These are phyloP conservation scores for Cajanus cajan DNA, from an alignment of 306 rosid genomes.

Conservation along the genomic window DNA sequence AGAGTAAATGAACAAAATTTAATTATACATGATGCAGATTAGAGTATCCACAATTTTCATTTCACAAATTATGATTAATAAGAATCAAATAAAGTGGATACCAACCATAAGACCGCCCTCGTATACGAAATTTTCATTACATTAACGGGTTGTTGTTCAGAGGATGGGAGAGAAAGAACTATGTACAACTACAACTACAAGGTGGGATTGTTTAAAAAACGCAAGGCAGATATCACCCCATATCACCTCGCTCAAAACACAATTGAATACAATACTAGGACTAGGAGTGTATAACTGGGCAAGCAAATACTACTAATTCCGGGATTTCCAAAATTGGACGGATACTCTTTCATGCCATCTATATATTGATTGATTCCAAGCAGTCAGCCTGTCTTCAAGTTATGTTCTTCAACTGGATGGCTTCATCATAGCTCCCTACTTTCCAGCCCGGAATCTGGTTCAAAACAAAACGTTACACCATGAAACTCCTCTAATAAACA, in stretches of 20 bases:
- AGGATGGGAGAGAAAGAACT: slow-evolving; percentile 21
- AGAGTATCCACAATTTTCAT: slow-evolving; percentile 1
- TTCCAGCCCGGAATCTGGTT: slow-evolving; percentile 21
- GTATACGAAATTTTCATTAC: slow-evolving; percentile 49
- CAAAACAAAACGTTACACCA: neutral
- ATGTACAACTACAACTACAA: slow-evolving; percentile 27
- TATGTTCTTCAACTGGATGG: slow-evolving; percentile 33
- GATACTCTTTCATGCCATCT: slow-evolving; percentile 36
- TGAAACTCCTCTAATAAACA: neutral
- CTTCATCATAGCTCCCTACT: slow-evolving; percentile 26
- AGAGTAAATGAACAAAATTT: neutral
- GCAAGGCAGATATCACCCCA: slow-evolving; percentile 31
- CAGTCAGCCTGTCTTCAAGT: slow-evolving; percentile 24
- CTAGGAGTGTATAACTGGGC: slow-evolving; percentile 28
- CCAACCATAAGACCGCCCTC: slow-evolving; percentile 30
- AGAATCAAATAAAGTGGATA: slow-evolving; percentile 15
- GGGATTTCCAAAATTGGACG: slow-evolving; percentile 54
- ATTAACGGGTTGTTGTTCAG: slow-evolving; percentile 28
- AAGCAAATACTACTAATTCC: slow-evolving; percentile 38
- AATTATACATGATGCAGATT: neutral
- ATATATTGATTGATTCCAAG: slow-evolving; percentile 18
- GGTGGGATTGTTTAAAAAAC: slow-evolving; percentile 28
- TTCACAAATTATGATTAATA: neutral
- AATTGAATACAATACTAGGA: slow-evolving; percentile 27
- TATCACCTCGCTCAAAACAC: slow-evolving; percentile 35